Base-by-base conservation (phyloP, 2,329 filamentous ascomycete genomes). In the Trichophyton benhamiae region DNA sequence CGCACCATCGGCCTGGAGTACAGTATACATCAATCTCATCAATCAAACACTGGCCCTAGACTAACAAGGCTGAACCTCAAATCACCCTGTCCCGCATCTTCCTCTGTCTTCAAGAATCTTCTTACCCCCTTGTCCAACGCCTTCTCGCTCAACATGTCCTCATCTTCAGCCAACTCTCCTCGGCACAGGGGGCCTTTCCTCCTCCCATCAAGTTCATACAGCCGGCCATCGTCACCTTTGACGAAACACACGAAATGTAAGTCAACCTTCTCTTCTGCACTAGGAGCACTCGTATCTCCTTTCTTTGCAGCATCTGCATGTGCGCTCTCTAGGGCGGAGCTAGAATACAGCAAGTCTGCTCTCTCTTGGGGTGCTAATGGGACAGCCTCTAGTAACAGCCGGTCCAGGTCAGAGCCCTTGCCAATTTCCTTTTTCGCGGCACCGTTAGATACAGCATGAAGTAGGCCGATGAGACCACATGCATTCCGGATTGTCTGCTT, bases 221-320 rank as follows among this genome's bases (percentile, higher is more conserved):
- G 78, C 5, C 82, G 82, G 61, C 86, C 86, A 72, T 88, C 84
- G 59, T 75, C 76, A 1, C 81, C 82, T 78, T 91, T 94, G 59
- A 94, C 88, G 74, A 97, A 99, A 70, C 89, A 94, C 55, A 97
- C 92, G 72, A 95, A 97, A 77, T 99, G 94, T 68, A 96, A 79
- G 71, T 96, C 92, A n/a, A 96, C 81, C 67, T 87, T 83, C 68
- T 89, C 88, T n/a, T 85, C 82, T 7, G 90, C 89, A 60, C 82
- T 77, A 0, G 94, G 92, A 1, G 91, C 89, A 11, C 79, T 72
- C 0, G 91, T 95, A 71, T 92, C 89, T 17, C 92, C 92, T 63
- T 81, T 78, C 6, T 80, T 80, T 3, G 92, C 94, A 13, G 90
- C 91, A 63, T 83, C 82, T 55, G 84, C 83, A 75, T 97, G 91